Base-by-base conservation (phyloP, 2,329 filamentous ascomycete species). In the Trichoderma pleuroti region DNA sequence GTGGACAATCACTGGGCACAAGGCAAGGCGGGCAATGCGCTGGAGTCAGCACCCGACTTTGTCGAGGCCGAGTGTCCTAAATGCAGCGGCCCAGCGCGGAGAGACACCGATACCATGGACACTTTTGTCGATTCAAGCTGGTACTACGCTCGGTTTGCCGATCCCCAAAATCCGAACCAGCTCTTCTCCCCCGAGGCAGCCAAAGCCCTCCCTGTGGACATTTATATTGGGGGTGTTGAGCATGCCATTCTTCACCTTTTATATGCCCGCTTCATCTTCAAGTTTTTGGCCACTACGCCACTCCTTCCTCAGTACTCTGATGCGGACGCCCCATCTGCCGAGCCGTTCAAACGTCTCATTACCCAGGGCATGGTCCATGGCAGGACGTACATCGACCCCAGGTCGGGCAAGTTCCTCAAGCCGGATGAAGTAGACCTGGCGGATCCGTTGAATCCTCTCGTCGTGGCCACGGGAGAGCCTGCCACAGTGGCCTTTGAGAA, bases 71-170 rank as follows among this genome's bases (percentile, higher is more conserved):
- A 84, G 3, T 97, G 94, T 77, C 94, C 94, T 6, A 87, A 87
- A 74, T 97, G 94, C 76, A 82, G 86, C 18, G 85, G 87, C 1
- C 81, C 88, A 28, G 94, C 93, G 8, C 91, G 89, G 78, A 87
- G 94, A 73, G 94, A 97, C 74, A 97, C 94, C 0, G 94, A 97
- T 78, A 97, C 94, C 3, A 97, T 97, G 94, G 94, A 97, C 79
- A 97, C 94, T 0, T 97, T 97, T 81, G 94, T 97, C 72, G 94
- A 97, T 81, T 97, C 93, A 2, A 97, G 93, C 68, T 97, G 94
- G 94, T 97, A 97, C 80, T 97, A 91, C 77, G 89, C 94, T 81
- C 88, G 93, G 14, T 97, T 93, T 75, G 81, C 90, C 32, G 93
- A 97, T 75, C 84, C 92, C 1, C 83, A 89, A 21, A 94, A 96